Conservation (phyloP, 2,329 filamentous ascomycete genomes). For the Stemphylium beticola region DNA sequence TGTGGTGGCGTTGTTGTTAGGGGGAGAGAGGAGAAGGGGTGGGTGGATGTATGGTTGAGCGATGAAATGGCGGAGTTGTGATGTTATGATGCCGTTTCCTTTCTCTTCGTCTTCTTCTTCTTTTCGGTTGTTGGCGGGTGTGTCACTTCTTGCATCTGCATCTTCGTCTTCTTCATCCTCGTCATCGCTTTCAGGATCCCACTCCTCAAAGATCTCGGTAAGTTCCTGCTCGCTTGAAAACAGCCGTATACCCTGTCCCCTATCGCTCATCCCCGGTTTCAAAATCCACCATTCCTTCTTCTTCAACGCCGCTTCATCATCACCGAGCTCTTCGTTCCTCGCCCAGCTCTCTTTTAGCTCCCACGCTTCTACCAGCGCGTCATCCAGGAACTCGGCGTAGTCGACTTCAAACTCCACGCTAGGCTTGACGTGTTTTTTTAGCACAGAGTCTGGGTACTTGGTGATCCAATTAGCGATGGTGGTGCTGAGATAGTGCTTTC, state of each 20-base stretch:
- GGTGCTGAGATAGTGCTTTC: constrained; percentile 89
- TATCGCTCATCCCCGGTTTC: constrained; percentile 96
- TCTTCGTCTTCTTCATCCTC: constrained; percentile 57
- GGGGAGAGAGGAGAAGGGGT: constrained; percentile 71
- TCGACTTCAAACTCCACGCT: constrained; percentile 91
- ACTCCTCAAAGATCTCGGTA: constrained; percentile 86
- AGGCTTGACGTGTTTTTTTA: constrained; percentile 74
- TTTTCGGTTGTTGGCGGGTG: constrained; percentile 28
- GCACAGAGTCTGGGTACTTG: constrained; percentile 76
- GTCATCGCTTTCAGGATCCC: constrained; percentile 77
- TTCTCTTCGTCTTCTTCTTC: constrained; percentile 47
- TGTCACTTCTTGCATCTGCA: constrained; percentile 46
- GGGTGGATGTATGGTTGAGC: constrained; percentile 94
- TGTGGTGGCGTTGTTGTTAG: constrained; percentile 9
- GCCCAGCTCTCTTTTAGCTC: constrained; percentile 81
- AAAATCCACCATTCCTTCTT: constrained; percentile 91
- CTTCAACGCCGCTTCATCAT: constrained; percentile 24
- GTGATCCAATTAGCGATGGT: constrained; percentile 85
- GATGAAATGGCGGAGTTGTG: constrained; percentile 93
- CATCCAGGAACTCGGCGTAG: constrained; percentile 95
- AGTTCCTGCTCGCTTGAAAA: constrained; percentile 86
- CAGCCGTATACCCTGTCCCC: constrained; percentile 88
- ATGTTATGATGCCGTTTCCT: constrained; percentile 72
- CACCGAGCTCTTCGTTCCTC: constrained; percentile 62
- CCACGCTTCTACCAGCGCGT: constrained; percentile 87